Evolutionary conservation across 2,329 filamentous ascomycete species (phyloP), one percentile per base, ranked within the genome.

Genomic region (Cryoendolithus antarcticus): DNA sequence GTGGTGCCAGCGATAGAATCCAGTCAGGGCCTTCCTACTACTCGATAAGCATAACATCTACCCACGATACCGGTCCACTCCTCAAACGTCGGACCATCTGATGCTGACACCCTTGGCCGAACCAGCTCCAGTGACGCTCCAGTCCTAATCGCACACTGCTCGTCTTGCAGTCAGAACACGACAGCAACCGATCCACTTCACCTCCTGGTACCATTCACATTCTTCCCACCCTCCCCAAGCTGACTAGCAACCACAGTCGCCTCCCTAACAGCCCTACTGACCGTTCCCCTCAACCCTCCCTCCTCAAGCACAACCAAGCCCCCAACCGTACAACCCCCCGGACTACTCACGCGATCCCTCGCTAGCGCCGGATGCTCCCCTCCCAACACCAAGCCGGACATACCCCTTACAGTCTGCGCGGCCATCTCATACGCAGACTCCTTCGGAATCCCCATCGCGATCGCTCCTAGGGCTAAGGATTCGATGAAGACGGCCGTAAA

Each of bases 341-440:
- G 81, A 1, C 81, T 86, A 48, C 67, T 77, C n/a, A 86, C 79
- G 62, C 82, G 83, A 50, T 89, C 82, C 38, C 77, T 71, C 38
- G 88, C 62, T 12, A 86, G 61, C n/a, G 82, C 81, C 1, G 83
- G 84, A 58, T 88, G 82, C 56, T 86, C 80, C 9, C 81, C 81
- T 13, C 35, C 35, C 40, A 83, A 66, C 8, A 88, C 75, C 50
- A 88, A 54, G 0, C 72, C 75, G 0, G 82, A 79, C 1, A 80
- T 76, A 13, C 83, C 83, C 48, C 74, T 71, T 79, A 86, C 85
- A 9, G 77, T 77, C 65, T 89, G 83, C 1, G 82, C 79, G 19
- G 82, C 82, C 81, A 89, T 86, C 44, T 74, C 65, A 55, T 78
- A 76, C 1, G 82, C 82, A 55, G 86, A 81, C 2, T 71, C 72